These are phyloP conservation scores for Chlorencoelia australis DNA, from an alignment of 2,329 filamentous ascomycete species.

Conservation along the genomic window DNA sequence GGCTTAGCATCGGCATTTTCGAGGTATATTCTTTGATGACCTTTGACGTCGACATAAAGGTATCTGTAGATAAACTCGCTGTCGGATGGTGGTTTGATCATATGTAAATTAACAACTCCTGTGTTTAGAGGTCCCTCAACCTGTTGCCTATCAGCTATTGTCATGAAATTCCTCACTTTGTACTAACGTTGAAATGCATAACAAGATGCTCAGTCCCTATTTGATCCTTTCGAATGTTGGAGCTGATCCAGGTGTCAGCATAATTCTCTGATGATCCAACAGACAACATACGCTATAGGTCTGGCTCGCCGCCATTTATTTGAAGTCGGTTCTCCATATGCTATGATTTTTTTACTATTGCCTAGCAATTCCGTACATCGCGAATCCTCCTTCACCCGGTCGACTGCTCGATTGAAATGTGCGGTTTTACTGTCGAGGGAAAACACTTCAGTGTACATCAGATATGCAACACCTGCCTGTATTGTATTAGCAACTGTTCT, in stretches of 20 bases:
- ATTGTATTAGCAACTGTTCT: slow-evolving; percentile 9
- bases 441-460: slow-evolving; percentile 76
- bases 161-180: background rate
- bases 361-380: slow-evolving; percentile 67
- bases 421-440: slow-evolving; percentile 75
- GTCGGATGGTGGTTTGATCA: slow-evolving; percentile 54
- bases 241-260: slow-evolving; percentile 37
- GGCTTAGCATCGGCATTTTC: slow-evolving; percentile 43
- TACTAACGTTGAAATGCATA: slow-evolving; percentile 72
- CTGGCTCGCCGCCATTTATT: slow-evolving; percentile 70
- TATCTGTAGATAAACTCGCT: slow-evolving; percentile 75
- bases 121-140: slow-evolving; percentile 67
- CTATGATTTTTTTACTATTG: slow-evolving; percentile 62
- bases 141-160: slow-evolving; percentile 31
- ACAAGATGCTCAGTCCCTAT: slow-evolving; percentile 69
- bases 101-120: slow-evolving; percentile 68
- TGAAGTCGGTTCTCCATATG: slow-evolving; percentile 70
- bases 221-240: slow-evolving; percentile 57
- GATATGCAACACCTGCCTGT: slow-evolving; percentile 65
- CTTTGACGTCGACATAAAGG: slow-evolving; percentile 70
- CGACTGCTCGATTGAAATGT: slow-evolving; percentile 80
- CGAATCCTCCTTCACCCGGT: slow-evolving; percentile 63
- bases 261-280: background rate
- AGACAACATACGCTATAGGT: slow-evolving; percentile 43
- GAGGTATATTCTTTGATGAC: slow-evolving; percentile 54